Percentiles rank a stretch among this genome's conserved stretches.
phyloP scores from a whole-genome alignment of 306 rosid genomes.

The Mucuna pruriens region DNA sequence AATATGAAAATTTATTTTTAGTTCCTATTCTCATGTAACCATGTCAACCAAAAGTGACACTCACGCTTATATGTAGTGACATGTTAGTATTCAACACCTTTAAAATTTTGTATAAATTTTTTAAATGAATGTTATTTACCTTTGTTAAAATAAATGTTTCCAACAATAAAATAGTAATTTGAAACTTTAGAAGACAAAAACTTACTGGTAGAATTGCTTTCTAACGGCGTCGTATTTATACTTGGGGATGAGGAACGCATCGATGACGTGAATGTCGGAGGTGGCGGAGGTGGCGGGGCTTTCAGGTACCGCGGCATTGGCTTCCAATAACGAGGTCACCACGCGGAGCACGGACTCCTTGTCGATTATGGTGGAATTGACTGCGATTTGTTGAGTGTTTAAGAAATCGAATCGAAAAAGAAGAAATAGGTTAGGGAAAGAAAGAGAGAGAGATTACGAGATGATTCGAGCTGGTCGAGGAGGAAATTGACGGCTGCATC shows the following conservation, averaged over 20 bases:
- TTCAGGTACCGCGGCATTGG: conserved; percentile 53
- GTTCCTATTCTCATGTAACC: no score
- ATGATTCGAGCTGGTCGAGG: conserved; percentile 60
- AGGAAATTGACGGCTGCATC: conserved; percentile 70
- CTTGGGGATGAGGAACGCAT: conserved; percentile 66
- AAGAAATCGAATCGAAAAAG: not conserved
- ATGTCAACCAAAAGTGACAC: no score
- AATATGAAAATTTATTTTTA: no score
- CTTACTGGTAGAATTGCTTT: conserved; percentile 73
- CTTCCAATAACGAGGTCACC: conserved; percentile 52
- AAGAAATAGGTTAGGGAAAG: not conserved
- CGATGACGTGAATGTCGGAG: conserved; percentile 56
- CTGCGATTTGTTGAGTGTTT: conserved; percentile 44
- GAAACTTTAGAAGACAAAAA: not conserved
- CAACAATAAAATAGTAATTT: no score
- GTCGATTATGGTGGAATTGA: conserved; percentile 68
- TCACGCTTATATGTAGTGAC: no score
- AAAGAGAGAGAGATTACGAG: conserved; percentile 45
- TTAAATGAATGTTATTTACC: no score
- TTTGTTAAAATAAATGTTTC: no score
- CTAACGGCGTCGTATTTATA: conserved; percentile 69
- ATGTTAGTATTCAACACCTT: no score
- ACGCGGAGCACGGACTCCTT: conserved; percentile 68
- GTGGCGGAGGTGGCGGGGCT: conserved; percentile 6
- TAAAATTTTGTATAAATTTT: no score